Percentiles rank a stretch among this genome's conserved stretches.
Conservation (phyloP, 2,329 filamentous ascomycete species). For the Drechslera avenae region DNA sequence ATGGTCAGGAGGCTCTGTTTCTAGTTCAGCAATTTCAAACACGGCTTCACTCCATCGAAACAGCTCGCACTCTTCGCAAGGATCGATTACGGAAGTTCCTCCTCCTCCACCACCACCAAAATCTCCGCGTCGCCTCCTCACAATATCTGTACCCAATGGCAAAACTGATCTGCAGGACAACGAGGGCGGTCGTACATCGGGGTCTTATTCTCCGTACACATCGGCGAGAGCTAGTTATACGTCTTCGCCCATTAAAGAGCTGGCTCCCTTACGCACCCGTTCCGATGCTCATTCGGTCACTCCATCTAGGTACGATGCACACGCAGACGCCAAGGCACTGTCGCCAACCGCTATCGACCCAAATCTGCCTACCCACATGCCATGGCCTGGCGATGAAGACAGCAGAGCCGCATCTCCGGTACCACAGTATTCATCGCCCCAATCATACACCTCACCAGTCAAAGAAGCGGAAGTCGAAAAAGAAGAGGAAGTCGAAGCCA, state of each 20-base stretch:
- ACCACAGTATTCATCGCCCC: neutral
- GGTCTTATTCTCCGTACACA: conserved; percentile 8
- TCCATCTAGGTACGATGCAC: neutral
- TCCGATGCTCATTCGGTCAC: neutral
- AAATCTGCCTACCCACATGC: neutral
- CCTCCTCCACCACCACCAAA: conserved; percentile 1
- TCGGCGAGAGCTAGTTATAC: conserved; percentile 6
- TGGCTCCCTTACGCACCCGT: conserved; percentile 16
- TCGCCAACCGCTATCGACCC: neutral
- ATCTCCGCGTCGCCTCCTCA: conserved; percentile 2
- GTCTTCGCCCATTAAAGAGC: conserved; percentile 19
- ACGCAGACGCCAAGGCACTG: neutral
- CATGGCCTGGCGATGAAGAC: conserved; percentile 13
- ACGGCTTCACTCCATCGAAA: conserved; percentile 32
- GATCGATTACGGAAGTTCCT: conserved; percentile 19
- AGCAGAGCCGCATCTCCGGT: neutral
- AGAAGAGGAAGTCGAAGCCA: neutral
- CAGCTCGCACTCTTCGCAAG: conserved; percentile 34
- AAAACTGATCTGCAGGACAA: conserved; percentile 1
- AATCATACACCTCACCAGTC: conserved; percentile 1
- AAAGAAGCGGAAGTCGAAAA: neutral
- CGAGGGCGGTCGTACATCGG: neutral
- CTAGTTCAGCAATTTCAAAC: conserved; percentile 38
- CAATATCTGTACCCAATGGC: conserved; percentile 1
- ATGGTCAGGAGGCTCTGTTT: conserved; percentile 30